Evolutionary conservation across 2,329 filamentous ascomycete species (phyloP).

Genomic region (Mycogone perniciosa): DNA sequence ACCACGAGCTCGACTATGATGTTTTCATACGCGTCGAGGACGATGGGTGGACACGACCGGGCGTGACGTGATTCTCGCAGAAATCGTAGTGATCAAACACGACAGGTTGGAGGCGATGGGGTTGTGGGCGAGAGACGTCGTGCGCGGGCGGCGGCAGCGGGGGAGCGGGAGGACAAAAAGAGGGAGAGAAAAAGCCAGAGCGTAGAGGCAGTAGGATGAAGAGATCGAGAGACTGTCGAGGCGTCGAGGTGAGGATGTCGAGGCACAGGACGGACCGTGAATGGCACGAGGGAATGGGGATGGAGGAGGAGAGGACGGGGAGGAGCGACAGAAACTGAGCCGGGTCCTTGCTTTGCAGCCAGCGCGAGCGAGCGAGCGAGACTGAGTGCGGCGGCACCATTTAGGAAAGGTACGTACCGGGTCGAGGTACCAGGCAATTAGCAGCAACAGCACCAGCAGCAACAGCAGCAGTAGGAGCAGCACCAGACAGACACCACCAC

Average conservation of each 20-base stretch:
- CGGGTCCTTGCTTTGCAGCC: conserved; percentile 22
- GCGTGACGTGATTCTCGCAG: conserved; percentile 25
- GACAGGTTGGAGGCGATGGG: conserved; percentile 20
- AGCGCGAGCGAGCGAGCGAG: conserved; percentile 1
- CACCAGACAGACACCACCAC: conserved; percentile 5
- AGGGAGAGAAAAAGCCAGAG: conserved; percentile 13
- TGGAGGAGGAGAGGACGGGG: conserved; percentile 30
- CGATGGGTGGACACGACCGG: conserved; percentile 19
- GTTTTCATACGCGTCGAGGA: conserved; percentile 17
- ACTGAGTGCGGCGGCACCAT: conserved; percentile 18
- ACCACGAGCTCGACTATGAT: conserved; percentile 13
- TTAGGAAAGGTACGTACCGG: conserved; percentile 24
- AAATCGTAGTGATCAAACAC: conserved; percentile 26
- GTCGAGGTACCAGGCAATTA: conserved; percentile 7
- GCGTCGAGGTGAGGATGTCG: conserved; percentile 3
- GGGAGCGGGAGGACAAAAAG: conserved; percentile 14
- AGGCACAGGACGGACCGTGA: conserved; percentile 26
- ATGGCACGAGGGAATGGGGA: conserved; percentile 25
- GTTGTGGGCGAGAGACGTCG: conserved; percentile 11
- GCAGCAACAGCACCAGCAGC: conserved; percentile 6
- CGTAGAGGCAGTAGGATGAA: conserved; percentile 6
- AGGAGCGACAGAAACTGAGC: conserved; percentile 30
- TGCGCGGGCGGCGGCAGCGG: background rate
- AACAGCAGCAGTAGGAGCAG: background rate
- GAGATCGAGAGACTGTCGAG: conserved; percentile 8